These are phyloP conservation scores for Teratosphaeria destructans DNA, from an alignment of 2,329 filamentous ascomycete species.

Conservation along the genomic window DNA sequence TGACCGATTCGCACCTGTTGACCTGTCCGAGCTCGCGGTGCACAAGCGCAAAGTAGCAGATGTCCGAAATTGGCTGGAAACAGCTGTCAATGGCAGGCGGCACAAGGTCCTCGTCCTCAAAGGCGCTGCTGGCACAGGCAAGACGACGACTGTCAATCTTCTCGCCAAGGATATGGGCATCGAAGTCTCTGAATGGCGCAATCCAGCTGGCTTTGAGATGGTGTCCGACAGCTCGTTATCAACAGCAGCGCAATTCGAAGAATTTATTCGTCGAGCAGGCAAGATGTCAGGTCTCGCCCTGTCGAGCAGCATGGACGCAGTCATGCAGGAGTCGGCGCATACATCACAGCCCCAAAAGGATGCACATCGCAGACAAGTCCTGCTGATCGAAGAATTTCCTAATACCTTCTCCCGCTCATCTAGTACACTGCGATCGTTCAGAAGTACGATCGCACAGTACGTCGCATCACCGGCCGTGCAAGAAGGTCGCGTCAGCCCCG, in stretches of 20 bases:
- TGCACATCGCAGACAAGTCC: constrained; percentile 22
- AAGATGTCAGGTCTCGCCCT: constrained; percentile 64
- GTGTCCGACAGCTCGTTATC: constrained; percentile 52
- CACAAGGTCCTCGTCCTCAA: constrained; percentile 53
- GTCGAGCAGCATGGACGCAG: constrained; percentile 11
- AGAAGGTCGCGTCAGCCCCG: constrained; percentile 36
- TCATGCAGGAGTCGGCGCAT: neutral
- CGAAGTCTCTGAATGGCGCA: constrained; percentile 82
- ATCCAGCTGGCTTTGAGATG: constrained; percentile 56
- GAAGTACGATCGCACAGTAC: constrained; percentile 64
- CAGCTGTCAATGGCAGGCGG: constrained; percentile 51
- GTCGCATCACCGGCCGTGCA: constrained; percentile 42
- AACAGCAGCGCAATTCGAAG: constrained; percentile 72
- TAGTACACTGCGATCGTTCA: constrained; percentile 44
- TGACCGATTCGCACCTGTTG: constrained; percentile 67
- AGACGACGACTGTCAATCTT: constrained; percentile 75
- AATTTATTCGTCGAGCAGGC: constrained; percentile 74
- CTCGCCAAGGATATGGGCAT: constrained; percentile 68
- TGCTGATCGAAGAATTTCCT: constrained; percentile 42
- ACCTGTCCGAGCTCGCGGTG: constrained; percentile 75
- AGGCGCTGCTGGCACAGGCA: constrained; percentile 82
- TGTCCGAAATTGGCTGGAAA: constrained; percentile 71
- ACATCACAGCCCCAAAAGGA: neutral
- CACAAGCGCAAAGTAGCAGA: constrained; percentile 90
- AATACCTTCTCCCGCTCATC: constrained; percentile 39